A percentile compares a stretch with the other conserved stretches of the same genome.
Conservation (phyloP, 768 basidiomycete species). For the Tephrocybe rancida region DNA sequence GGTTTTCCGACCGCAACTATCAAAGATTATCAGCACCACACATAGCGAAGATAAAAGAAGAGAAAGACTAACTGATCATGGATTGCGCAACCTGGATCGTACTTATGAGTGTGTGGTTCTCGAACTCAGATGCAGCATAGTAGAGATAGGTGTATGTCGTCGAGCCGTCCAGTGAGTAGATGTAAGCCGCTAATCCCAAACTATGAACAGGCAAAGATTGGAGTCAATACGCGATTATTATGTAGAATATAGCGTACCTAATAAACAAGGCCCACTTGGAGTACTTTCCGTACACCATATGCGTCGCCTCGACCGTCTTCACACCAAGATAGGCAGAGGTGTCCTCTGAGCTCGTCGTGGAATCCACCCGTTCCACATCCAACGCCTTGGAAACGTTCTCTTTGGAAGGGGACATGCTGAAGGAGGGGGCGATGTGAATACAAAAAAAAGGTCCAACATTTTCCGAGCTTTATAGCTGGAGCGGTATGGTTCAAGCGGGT, state of each 20-base stretch:
- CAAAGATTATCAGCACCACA: neutral
- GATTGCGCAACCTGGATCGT: constrained; percentile 57
- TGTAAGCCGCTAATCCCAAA: constrained; percentile 70
- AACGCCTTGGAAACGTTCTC: constrained; percentile 6
- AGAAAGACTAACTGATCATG: constrained; percentile 48
- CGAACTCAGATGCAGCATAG: constrained; percentile 57
- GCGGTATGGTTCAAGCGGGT: too few relatives aligned
- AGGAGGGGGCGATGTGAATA: neutral
- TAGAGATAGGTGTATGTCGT: constrained; percentile 70
- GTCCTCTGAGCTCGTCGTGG: constrained; percentile 12
- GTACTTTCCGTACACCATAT: constrained; percentile 53
- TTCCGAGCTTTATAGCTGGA: constrained; percentile 10
- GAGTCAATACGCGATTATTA: neutral
- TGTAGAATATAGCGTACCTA: constrained; percentile 39
- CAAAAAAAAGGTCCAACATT: neutral
- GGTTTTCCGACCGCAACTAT: constrained; percentile 58
- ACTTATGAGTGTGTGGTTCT: constrained; percentile 54
- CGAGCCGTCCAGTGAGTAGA: constrained; percentile 73
- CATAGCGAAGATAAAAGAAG: neutral
- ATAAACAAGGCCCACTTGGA: constrained; percentile 63
- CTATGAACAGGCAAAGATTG: constrained; percentile 35
- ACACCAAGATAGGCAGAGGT: constrained; percentile 41
- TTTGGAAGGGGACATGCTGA: constrained; percentile 6
- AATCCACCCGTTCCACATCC: constrained; percentile 4
- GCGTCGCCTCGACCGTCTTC: constrained; percentile 49